Base-by-base conservation (phyloP, 2,329 filamentous ascomycete species). In the Elsinoe arachidis region DNA sequence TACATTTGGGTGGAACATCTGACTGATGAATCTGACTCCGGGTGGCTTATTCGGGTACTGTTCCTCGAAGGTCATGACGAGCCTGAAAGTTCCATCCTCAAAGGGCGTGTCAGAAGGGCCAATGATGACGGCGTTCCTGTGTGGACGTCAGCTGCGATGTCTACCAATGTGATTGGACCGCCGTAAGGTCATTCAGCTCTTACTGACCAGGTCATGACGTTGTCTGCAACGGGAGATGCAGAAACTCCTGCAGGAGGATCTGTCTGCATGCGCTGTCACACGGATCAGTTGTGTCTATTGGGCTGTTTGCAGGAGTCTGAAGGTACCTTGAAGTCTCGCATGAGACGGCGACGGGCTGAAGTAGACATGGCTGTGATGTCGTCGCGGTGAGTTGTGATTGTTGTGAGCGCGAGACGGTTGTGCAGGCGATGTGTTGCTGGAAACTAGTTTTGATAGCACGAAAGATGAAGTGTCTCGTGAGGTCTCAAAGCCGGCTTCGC, bases 1-100 rank as follows among this genome's bases (percentile, higher is more conserved):
- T 58, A 99, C 93, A 69, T 99, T 99, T 15, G 93, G 93, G 67
- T 99, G 93, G 73, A 99, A 99, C 93, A 99, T 99, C 72, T 93
- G 85, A 73, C 89, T 95, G 71, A 99, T 95, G 72, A 99, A 99
- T 70, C 97, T 97, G 75, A 97, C 93, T 34, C 90, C 88, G 0
- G 93, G 93, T 4, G 93, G 93, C 72, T 97, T 97, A 76, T 97
- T 99, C 30, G 93, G 93, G 67, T 99, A 99, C 68, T 96, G 91
- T 73, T 99, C 93, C 70, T 97, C 93, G 66, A 99, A 99, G 70
- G 96, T 90, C 92, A 99, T 97, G 54, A 97, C 91, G 10, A 99
- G 85, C 63, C 92, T 82, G 72, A 99, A 99, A 19, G 93, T 99
- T 61, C 93, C 93, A 72, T 99, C 93, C 74, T 99, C 93, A 68